phyloP scores from a whole-genome alignment of 306 rosid species.

The Myrica gale region DNA sequence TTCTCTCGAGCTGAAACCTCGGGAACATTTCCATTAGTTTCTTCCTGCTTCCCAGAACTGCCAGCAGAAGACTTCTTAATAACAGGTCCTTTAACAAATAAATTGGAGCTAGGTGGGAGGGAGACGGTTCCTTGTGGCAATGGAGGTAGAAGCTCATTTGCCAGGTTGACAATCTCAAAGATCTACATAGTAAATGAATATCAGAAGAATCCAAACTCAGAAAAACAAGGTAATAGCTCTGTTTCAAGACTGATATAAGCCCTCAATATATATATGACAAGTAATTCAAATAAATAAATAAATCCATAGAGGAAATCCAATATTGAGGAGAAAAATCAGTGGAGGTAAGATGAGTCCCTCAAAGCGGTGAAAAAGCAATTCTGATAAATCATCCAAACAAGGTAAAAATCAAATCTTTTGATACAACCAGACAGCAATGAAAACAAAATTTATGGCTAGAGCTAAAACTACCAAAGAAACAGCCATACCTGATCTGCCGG shows the following conservation, averaged over 20 bases:
- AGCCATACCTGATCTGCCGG: constrained; percentile 81
- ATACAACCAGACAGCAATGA: not conserved
- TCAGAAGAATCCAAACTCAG: constrained; percentile 1
- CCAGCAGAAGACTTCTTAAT: constrained; percentile 65
- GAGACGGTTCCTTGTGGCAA: constrained; percentile 91
- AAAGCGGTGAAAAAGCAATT: not conserved
- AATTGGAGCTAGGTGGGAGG: constrained; percentile 63
- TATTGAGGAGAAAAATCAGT: not conserved
- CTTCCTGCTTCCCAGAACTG: constrained; percentile 77
- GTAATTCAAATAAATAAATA: not conserved
- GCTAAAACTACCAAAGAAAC: not conserved
- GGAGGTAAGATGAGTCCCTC: not conserved
- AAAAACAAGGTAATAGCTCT: not conserved
- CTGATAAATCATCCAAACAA: not conserved
- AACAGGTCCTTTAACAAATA: constrained; percentile 73
- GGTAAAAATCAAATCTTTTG: not conserved
- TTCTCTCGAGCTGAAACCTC: constrained; percentile 91
- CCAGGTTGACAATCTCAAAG: constrained; percentile 93
- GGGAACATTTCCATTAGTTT: constrained; percentile 51
- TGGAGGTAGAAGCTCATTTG: constrained; percentile 95
- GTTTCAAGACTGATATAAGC: not conserved
- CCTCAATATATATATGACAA: not conserved
- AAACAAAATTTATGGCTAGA: not conserved
- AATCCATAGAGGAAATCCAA: not conserved
- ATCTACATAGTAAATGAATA: constrained; percentile 45